Evolutionary conservation across 2,329 filamentous ascomycete genomes (phyloP).

Genomic region (Pestalotiopsis sp.): DNA sequence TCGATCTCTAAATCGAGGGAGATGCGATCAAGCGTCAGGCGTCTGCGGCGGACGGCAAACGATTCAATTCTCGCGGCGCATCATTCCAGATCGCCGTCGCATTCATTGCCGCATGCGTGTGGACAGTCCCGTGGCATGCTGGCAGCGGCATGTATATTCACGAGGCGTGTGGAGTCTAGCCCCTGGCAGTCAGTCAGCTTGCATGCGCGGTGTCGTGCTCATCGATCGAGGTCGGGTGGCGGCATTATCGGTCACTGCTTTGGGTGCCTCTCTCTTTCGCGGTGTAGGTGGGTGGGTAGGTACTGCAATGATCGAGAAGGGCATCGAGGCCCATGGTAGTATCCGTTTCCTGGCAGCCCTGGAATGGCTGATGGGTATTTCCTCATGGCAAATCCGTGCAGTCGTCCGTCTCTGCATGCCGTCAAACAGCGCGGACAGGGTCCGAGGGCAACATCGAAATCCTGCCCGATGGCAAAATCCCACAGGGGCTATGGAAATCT

Average conservation of each 20-base stretch:
- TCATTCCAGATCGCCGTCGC: not conserved
- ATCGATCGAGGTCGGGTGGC: not conserved
- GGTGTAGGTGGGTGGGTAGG: too few species aligned
- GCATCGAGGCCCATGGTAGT: too few species aligned
- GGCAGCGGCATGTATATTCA: not conserved
- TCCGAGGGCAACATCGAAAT: not conserved
- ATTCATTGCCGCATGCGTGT: not conserved
- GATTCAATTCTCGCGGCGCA: not conserved
- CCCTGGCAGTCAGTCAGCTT: not conserved
- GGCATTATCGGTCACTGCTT: not conserved
- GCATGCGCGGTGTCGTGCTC: not conserved
- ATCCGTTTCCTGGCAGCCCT: not conserved
- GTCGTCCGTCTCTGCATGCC: not conserved
- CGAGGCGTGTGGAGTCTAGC: not conserved
- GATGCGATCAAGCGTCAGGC: not conserved
- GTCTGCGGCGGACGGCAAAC: not conserved
- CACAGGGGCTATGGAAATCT: not conserved
- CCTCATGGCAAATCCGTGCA: not conserved
- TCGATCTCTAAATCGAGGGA: not conserved
- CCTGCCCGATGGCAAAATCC: not conserved
- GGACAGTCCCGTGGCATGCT: not conserved
- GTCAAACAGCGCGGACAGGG: not conserved
- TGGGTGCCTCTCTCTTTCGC: not conserved
- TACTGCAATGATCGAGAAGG: too few species aligned
- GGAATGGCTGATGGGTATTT: not conserved